These are phyloP conservation scores for Delonix regia DNA, from an alignment of 306 rosid genomes.

Conservation along the genomic window DNA sequence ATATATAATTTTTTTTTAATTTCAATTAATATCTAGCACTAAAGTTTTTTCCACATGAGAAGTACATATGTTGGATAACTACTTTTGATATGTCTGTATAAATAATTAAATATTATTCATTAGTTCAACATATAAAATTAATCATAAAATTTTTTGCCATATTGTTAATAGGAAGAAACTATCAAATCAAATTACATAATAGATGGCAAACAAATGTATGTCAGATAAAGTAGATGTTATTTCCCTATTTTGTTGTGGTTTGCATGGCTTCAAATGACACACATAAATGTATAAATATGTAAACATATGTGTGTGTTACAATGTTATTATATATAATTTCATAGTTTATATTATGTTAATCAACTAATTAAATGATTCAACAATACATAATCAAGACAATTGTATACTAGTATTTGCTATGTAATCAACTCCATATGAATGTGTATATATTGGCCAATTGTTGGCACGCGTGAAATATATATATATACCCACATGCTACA, in stretches of 20 bases:
- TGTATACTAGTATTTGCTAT: too few species aligned
- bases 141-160: not conserved
- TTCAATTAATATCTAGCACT: not conserved
- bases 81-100: not conserved
- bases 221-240: slow-evolving; percentile 38
- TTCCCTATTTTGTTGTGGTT: slow-evolving; percentile 46
- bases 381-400: too few species aligned
- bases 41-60: not conserved
- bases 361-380: not conserved
- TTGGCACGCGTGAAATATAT: too few species aligned
- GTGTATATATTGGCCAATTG: not conserved
- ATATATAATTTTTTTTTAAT: not conserved
- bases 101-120: not conserved
- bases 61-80: not conserved
- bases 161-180: slow-evolving; percentile 19
- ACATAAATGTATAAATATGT: too few species aligned
- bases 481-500: slow-evolving; percentile 32
- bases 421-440: not conserved
- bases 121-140: not conserved
- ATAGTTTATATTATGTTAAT: not conserved
- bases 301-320: too few species aligned
- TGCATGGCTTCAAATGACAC: slow-evolving; percentile 65
- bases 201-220: slow-evolving; percentile 50
- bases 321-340: not conserved
- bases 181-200: slow-evolving; percentile 48